phyloP scores from a whole-genome alignment of 768 basidiomycete species.

The Thelephora aurantiotincta region DNA sequence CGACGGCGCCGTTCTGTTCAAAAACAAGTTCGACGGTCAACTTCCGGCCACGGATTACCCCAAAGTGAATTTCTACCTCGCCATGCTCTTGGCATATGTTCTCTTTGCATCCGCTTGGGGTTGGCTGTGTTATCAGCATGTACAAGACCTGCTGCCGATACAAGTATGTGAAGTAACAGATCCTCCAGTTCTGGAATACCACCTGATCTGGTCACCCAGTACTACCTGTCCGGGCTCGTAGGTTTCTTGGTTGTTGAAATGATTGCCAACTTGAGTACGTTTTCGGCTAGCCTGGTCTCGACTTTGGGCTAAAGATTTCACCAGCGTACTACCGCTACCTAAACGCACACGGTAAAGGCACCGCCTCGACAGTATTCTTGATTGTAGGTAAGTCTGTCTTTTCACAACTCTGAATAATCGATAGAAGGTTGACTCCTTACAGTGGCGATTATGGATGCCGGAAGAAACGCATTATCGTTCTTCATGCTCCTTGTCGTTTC shows the following conservation, averaged over 20 bases:
- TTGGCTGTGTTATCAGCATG: slow-evolving; percentile 67
- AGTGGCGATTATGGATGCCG: slow-evolving; percentile 95
- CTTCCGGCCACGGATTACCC: slow-evolving; percentile 92
- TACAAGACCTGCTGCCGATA: slow-evolving; percentile 76
- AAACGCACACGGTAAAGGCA: slow-evolving; percentile 68
- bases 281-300: neutral
- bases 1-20: slow-evolving; percentile 68
- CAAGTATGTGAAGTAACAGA: slow-evolving; percentile 34
- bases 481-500: slow-evolving; percentile 90
- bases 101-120: slow-evolving; percentile 63
- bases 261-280: slow-evolving; percentile 77
- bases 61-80: slow-evolving; percentile 92
- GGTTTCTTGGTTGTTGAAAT: slow-evolving; percentile 86
- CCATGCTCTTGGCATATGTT: slow-evolving; percentile 70
- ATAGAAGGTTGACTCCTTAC: neutral
- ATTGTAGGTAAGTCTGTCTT: slow-evolving; percentile 55
- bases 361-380: slow-evolving; percentile 76
- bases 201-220: slow-evolving; percentile 25
- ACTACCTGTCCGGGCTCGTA: slow-evolving; percentile 84
- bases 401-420: neutral
- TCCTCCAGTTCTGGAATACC: neutral
- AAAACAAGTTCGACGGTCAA: slow-evolving; percentile 78
- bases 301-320: neutral
- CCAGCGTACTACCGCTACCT: slow-evolving; percentile 88
- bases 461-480: slow-evolving; percentile 86